phyloP scores from a whole-genome alignment of 2,329 filamentous ascomycete species.

The Neonectria magnoliae region DNA sequence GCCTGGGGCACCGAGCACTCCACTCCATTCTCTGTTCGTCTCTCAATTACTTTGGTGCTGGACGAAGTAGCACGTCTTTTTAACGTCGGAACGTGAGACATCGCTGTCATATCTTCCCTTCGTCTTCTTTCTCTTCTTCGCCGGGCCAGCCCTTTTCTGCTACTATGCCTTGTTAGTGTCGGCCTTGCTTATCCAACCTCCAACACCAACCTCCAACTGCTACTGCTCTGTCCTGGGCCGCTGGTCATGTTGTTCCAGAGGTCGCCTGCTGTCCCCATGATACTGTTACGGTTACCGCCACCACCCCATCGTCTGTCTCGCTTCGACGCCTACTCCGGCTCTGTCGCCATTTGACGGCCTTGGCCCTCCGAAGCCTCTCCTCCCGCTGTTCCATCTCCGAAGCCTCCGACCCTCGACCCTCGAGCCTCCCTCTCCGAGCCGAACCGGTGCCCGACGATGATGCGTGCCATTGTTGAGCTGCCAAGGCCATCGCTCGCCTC shows the following conservation, averaged over 20 bases:
- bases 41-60: background rate
- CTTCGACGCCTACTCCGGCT: constrained; percentile 2
- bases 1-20: constrained; percentile 3
- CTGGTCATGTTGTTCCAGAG: constrained; percentile 41
- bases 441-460: constrained; percentile 40
- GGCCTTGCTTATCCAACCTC: background rate
- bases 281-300: constrained; percentile 27
- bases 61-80: background rate
- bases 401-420: constrained; percentile 28
- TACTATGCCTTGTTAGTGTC: constrained; percentile 11
- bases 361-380: background rate
- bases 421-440: constrained; percentile 23
- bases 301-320: constrained; percentile 18
- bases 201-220: background rate
- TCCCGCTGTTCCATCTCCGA: constrained; percentile 28
- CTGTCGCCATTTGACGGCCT: constrained; percentile 5
- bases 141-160: background rate
- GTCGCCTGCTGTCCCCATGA: constrained; percentile 40
- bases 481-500: constrained; percentile 36
- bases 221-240: constrained; percentile 8
- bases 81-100: constrained; percentile 15
- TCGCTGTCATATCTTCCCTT: constrained; percentile 2
- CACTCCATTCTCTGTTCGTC: background rate
- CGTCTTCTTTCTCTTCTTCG: background rate
- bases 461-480: constrained; percentile 36